phyloP scores from a whole-genome alignment of 768 basidiomycete species.

The Dentipellis fragilis region DNA sequence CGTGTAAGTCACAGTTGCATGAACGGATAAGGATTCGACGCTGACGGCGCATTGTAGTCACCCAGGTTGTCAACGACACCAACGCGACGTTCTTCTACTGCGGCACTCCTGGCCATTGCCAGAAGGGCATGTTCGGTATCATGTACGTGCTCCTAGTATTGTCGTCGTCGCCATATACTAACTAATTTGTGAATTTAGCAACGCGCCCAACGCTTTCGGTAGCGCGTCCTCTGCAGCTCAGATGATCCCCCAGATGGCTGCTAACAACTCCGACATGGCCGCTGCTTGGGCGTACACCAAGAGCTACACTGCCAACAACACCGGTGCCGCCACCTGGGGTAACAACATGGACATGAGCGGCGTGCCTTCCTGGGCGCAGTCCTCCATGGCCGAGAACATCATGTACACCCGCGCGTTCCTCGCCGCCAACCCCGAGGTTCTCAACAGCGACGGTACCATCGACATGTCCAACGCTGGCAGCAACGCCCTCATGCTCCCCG shows the following conservation, averaged over 20 bases:
- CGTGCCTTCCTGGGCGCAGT: constrained; percentile 47
- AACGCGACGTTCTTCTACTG: constrained; percentile 71
- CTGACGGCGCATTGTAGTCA: constrained; percentile 26
- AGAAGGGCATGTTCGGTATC: constrained; percentile 82
- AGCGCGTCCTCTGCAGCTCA: constrained; percentile 36
- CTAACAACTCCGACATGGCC: constrained; percentile 37
- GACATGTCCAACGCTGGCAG: constrained; percentile 32
- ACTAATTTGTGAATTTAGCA: constrained; percentile 15
- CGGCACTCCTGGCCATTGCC: constrained; percentile 57
- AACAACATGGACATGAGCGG: constrained; percentile 44
- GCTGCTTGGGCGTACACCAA: constrained; percentile 45
- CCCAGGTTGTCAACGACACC: constrained; percentile 64
- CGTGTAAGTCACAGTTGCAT: constrained; percentile 28
- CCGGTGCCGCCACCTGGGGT: constrained; percentile 48
- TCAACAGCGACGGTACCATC: constrained; percentile 40
- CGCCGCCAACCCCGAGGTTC: constrained; percentile 40
- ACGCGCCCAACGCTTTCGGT: constrained; percentile 42
- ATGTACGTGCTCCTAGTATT: constrained; percentile 19
- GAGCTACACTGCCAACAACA: constrained; percentile 37
- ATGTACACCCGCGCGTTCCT: constrained; percentile 34
- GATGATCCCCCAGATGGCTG: constrained; percentile 38
- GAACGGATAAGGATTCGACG: constrained; percentile 13
- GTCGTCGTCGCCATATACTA: not conserved
- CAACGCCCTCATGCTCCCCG: constrained; percentile 50
- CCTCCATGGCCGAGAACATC: constrained; percentile 46